Base-by-base conservation (phyloP, 176 grass and related monocot species). In the Musa beccarii region DNA sequence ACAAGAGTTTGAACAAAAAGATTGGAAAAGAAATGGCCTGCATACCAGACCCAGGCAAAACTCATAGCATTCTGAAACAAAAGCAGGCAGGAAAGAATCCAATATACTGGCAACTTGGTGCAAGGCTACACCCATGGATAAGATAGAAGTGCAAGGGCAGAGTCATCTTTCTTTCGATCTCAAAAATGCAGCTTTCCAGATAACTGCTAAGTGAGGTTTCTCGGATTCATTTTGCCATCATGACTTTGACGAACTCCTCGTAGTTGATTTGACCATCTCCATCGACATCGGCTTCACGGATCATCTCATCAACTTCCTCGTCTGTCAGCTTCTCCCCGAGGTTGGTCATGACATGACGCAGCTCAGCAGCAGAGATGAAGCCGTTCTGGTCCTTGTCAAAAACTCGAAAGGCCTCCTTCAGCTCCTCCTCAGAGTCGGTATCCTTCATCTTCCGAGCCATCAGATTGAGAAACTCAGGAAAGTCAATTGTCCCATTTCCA, bases 381-480 rank as follows among this genome's bases (percentile, higher is more conserved):
- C 63, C 63, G 4, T 66, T 66, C 63, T 66, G 63, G 23, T 66
- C 63, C 63, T 66, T 66, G 63, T 66, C 63, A 13, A 66, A 66
- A 66, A 66, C 63, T 66, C 63, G 63, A 11, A 66, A 66, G 23
- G 63, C 63, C 23, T 66, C 63, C 63, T 66, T 66, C 12, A 66
- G 63, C 23, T 66, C 63, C 23, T 66, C 63, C 63, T 66, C 63
- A 2, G 63, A 66, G 63, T 66, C 63, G 3, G 63, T 66, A 23
- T 66, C 63, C 13, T 66, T 66, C 63, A 66, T 66, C 63, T 66
- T 66, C 4, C 63, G 63, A 66, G 63, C 63, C 63, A 66, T 66
- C 63, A 66, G 12, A 66, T 66, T 66, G 23, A 66, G 63, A 66
- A 66, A 66, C 63, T 66, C 63, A 28, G 63, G 63, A 13, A 66